phyloP scores from a whole-genome alignment of 192 early-diverging fungal genomes.

The Backusella psychrophila region DNA sequence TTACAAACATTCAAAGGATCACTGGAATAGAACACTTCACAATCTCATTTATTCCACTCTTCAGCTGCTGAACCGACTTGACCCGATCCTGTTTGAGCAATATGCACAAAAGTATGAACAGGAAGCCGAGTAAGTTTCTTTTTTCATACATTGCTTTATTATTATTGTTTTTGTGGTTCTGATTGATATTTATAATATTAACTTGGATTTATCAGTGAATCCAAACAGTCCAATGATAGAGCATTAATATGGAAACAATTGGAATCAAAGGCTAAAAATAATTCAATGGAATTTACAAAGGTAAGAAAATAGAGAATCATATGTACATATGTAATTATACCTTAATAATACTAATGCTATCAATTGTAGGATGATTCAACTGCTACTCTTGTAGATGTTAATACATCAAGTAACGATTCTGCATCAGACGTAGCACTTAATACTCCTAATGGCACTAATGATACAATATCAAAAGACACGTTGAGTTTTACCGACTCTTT shows the following conservation, averaged over 20 bases:
- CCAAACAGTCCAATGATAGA: constrained; percentile 2
- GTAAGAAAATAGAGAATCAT: neutral
- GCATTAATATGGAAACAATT: neutral
- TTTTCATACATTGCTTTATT: neutral
- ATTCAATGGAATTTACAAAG: neutral
- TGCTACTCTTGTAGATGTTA: neutral
- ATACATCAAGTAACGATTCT: neutral
- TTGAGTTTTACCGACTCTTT: neutral
- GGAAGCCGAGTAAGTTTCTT: constrained; percentile 68
- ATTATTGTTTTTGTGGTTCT: neutral
- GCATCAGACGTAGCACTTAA: neutral
- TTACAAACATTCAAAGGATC: constrained; percentile 91
- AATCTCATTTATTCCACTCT: constrained; percentile 95
- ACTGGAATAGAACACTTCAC: constrained; percentile 98
- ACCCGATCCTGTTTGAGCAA: constrained; percentile 93
- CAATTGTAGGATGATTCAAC: constrained; percentile 1
- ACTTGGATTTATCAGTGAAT: neutral
- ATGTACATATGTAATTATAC: neutral
- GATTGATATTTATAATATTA: neutral
- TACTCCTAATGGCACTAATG: neutral
- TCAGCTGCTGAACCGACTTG: constrained; percentile 95
- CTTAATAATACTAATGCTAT: neutral
- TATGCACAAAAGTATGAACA: constrained; percentile 94
- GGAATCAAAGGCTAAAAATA: constrained; percentile 1
- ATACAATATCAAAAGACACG: neutral